phyloP scores from a whole-genome alignment of 441 rosid genomes.

The Corymbia calophylla region DNA sequence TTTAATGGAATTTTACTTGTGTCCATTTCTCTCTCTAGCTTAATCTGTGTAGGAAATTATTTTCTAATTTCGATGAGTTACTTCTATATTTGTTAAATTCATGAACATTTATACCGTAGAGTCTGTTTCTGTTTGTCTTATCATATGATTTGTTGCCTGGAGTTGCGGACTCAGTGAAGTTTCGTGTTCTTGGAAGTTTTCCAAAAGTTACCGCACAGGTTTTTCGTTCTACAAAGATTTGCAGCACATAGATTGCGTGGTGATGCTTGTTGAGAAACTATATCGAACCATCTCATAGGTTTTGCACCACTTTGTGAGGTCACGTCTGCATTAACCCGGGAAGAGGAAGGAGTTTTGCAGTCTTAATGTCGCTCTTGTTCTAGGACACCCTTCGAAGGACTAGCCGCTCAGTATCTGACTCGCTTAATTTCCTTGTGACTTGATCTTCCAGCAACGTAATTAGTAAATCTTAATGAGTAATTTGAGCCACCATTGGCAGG shows the following conservation, averaged over 20 bases:
- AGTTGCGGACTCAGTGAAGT: not conserved
- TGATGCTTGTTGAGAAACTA: not conserved
- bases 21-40: too few species aligned
- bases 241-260: not conserved
- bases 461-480: not conserved
- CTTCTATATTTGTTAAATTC: not conserved
- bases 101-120: not conserved
- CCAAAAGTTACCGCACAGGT: not conserved
- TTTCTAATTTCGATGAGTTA: not conserved
- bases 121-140: not conserved
- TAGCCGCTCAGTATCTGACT: not conserved
- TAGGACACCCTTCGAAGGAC: not conserved
- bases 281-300: not conserved
- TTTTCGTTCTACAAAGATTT: not conserved
- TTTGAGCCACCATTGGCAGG: slow-evolving; percentile 13
- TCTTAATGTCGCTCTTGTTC: not conserved
- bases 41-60: not conserved
- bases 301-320: not conserved
- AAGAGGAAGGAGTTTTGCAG: not conserved
- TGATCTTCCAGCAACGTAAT: not conserved
- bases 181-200: not conserved
- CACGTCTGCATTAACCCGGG: not conserved
- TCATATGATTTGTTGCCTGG: not conserved
- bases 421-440: not conserved
- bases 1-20: too few species aligned